These are phyloP conservation scores for Senna tora DNA, from an alignment of 306 rosid species.

Conservation along the genomic window DNA sequence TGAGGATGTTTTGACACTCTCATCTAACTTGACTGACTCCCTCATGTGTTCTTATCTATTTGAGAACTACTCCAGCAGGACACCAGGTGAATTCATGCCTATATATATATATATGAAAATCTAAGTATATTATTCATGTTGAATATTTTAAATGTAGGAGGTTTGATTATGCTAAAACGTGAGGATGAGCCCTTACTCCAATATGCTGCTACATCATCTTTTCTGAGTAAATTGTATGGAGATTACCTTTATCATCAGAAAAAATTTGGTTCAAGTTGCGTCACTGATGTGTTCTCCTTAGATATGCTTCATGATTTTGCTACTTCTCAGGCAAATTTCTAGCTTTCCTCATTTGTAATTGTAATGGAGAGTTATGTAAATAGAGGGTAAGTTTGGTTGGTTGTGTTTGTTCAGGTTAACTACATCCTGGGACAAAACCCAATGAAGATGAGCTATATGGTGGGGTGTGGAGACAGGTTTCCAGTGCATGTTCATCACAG, in stretches of 20 bases:
- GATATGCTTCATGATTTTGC: constrained; percentile 57
- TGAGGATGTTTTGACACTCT: constrained; percentile 49
- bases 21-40: constrained; percentile 54
- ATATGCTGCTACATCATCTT: constrained; percentile 80
- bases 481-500: constrained; percentile 80
- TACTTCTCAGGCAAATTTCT: constrained; percentile 60
- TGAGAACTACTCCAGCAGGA: constrained; percentile 46
- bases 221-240: constrained; percentile 70
- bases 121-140: constrained; percentile 29
- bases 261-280: constrained; percentile 49
- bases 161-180: constrained; percentile 63
- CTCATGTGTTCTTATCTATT: constrained; percentile 69
- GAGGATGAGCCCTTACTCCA: constrained; percentile 55
- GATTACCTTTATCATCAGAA: constrained; percentile 72
- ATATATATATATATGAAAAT: no score
- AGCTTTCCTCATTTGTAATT: not conserved
- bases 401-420: constrained; percentile 52
- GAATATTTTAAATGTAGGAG: constrained; percentile 48
- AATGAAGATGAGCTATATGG: constrained; percentile 75
- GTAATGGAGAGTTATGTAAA: not conserved
- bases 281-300: constrained; percentile 47
- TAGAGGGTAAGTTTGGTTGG: constrained; percentile 14
- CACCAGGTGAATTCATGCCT: no score
- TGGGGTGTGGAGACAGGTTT: constrained; percentile 66
- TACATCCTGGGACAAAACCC: constrained; percentile 86